Evolutionary conservation across 768 basidiomycete species (phyloP).

Genomic region (Lentinula boryana): DNA sequence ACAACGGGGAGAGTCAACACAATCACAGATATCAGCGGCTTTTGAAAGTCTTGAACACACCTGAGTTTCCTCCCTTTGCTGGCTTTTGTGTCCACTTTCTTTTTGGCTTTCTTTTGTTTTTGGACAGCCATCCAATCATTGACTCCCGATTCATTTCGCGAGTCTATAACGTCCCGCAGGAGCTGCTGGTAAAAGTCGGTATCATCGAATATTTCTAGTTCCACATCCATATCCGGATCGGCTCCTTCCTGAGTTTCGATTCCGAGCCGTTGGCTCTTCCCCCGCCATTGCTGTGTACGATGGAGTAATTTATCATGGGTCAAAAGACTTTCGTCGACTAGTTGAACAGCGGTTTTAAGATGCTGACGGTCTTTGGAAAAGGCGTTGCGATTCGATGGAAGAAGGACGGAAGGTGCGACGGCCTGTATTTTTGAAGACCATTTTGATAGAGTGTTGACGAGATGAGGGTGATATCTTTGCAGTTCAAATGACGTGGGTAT

Average conservation of each 20-base stretch:
- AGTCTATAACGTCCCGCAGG: conserved; percentile 86
- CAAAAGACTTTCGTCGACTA: conserved; percentile 68
- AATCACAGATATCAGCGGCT: not conserved
- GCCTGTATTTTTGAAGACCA: conserved; percentile 97
- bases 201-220: conserved; percentile 70
- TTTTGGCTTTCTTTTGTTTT: conserved; percentile 68
- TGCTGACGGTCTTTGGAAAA: conserved; percentile 56
- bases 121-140: conserved; percentile 63
- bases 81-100: conserved; percentile 92
- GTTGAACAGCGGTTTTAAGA: conserved; percentile 61
- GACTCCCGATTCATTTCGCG: conserved; percentile 36
- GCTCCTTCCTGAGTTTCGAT: conserved; percentile 24
- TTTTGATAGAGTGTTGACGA: conserved; percentile 77
- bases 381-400: conserved; percentile 63
- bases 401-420: conserved; percentile 73
- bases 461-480: conserved; percentile 57
- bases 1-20: not conserved
- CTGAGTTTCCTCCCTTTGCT: conserved; percentile 93
- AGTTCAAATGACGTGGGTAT: conserved; percentile 3
- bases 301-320: conserved; percentile 54
- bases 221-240: conserved; percentile 22
- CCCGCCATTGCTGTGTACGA: conserved; percentile 55
- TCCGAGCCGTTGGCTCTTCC: conserved; percentile 41
- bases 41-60: conserved; percentile 35
- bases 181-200: conserved; percentile 92